A percentile compares a stretch with the other conserved stretches of the same genome.
Evolutionary conservation across 2,329 filamentous ascomycete genomes (phyloP).

Genomic region (Cercospora janseana): DNA sequence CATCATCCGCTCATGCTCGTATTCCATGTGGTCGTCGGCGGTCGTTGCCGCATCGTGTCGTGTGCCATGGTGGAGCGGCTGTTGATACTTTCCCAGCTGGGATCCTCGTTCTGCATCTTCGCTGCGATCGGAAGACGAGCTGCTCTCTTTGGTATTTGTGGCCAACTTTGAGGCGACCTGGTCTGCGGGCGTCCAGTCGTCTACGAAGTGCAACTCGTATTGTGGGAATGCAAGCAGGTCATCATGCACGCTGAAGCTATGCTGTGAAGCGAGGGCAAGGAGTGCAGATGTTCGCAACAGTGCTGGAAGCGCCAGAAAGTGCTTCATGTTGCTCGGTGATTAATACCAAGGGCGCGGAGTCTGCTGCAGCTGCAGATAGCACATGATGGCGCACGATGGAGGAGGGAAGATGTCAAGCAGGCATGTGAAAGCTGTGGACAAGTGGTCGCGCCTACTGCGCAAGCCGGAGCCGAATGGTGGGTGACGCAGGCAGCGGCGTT

Average conservation of each 20-base stretch:
- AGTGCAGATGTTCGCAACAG: conserved; percentile 49
- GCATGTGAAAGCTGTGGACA: not conserved
- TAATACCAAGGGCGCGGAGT: no score
- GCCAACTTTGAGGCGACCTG: conserved; percentile 64
- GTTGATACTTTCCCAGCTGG: conserved; percentile 28
- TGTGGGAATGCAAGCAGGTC: conserved; percentile 82
- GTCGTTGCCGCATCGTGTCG: not conserved
- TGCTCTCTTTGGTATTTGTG: conserved; percentile 14
- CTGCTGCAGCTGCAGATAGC: no score
- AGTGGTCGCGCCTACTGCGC: no score
- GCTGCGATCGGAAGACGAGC: not conserved
- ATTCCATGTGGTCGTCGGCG: conserved; percentile 20
- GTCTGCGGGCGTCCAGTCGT: conserved; percentile 65
- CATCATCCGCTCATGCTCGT: conserved; percentile 69
- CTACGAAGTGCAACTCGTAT: conserved; percentile 73
- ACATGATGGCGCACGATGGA: no score
- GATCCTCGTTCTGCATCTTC: conserved; percentile 10
- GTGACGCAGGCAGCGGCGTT: no score
- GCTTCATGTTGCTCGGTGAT: conserved; percentile 47
- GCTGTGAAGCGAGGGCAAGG: conserved; percentile 47
- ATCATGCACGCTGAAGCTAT: conserved; percentile 79
- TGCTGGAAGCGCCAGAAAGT: conserved; percentile 50
- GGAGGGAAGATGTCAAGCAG: not conserved
- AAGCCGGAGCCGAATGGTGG: no score
- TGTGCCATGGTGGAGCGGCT: conserved; percentile 15